Conservation (phyloP, 306 rosid genomes). For the Rosa lucieae region DNA sequence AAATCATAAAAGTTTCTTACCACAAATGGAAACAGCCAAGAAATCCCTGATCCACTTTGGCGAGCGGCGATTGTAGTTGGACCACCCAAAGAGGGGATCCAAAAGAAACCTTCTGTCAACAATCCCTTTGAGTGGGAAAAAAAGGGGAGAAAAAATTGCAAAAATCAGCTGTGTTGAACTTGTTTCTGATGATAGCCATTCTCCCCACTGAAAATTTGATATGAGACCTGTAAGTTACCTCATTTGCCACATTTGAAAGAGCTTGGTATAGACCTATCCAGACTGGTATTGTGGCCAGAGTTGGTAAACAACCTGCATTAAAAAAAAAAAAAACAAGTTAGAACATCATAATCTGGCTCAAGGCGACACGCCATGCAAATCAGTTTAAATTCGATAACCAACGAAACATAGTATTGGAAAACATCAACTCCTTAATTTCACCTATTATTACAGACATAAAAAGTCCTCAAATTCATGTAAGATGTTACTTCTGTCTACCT, state of each 20-base stretch:
- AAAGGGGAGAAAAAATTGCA: constrained; percentile 18
- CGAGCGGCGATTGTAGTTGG: constrained; percentile 97
- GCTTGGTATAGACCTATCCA: constrained; percentile 99
- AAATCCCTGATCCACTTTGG: constrained; percentile 93
- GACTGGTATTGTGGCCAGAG: constrained; percentile 97
- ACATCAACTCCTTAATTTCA: not conserved
- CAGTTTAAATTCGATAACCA: not conserved
- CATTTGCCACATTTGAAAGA: constrained; percentile 97
- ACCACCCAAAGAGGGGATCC: constrained; percentile 99
- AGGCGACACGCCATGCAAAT: not conserved
- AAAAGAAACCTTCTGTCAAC: constrained; percentile 96
- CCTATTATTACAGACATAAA: not conserved
- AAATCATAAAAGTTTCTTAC: constrained; percentile 42
- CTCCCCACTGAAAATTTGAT: not conserved
- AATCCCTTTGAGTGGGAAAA: constrained; percentile 62
- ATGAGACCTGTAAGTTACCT: constrained; percentile 45
- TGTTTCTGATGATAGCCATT: not conserved
- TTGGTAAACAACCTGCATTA: constrained; percentile 82
- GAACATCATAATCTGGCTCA: not conserved
- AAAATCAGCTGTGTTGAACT: constrained; percentile 33
- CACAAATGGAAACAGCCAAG: constrained; percentile 98
- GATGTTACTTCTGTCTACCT: not conserved
- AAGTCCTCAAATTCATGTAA: not conserved
- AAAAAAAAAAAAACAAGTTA: constrained; percentile 1
- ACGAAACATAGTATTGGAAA: not conserved